Conservation (phyloP, 129 eudicot genomes). For the Kitagawia praeruptora region DNA sequence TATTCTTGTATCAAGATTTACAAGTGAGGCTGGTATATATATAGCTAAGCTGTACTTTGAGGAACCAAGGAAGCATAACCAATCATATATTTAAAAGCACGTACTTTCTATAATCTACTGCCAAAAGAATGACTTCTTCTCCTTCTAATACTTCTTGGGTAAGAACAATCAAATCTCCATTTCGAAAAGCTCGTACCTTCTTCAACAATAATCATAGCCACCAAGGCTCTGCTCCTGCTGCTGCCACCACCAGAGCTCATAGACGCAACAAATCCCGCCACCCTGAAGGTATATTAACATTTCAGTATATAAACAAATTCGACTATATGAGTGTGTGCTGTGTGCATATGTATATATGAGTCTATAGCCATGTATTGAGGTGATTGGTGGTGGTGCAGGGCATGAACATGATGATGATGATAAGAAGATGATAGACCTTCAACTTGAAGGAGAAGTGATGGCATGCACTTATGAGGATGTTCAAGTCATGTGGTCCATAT, state of each 20-base stretch:
- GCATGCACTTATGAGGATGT: slow-evolving; percentile 65
- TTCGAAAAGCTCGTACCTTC: slow-evolving; percentile 50
- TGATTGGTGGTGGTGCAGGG: slow-evolving; percentile 6
- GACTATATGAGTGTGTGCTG: neutral
- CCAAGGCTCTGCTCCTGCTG: slow-evolving; percentile 6
- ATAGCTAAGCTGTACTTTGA: slow-evolving; percentile 6
- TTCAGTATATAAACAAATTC: neutral
- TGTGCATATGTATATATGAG: neutral
- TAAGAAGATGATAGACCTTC: slow-evolving; percentile 28
- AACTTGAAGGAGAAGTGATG: slow-evolving; percentile 60
- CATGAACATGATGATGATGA: slow-evolving; percentile 13
- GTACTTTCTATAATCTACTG: neutral
- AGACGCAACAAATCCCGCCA: slow-evolving; percentile 22
- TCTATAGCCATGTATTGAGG: neutral
- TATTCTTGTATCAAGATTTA: neutral
- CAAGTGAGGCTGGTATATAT: slow-evolving; percentile 1
- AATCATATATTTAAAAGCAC: neutral
- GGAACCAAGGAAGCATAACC: neutral
- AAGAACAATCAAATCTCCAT: slow-evolving; percentile 42
- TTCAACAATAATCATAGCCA: slow-evolving; percentile 20
- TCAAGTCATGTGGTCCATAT: slow-evolving; percentile 68
- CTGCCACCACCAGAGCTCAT: slow-evolving; percentile 15
- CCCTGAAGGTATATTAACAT: slow-evolving; percentile 26
- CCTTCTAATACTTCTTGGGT: slow-evolving; percentile 37
- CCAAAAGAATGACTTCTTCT: slow-evolving; percentile 27